Evolutionary conservation across 306 rosid species (phyloP), one percentile per base, ranked within the genome.

Genomic region (Comarum palustre): DNA sequence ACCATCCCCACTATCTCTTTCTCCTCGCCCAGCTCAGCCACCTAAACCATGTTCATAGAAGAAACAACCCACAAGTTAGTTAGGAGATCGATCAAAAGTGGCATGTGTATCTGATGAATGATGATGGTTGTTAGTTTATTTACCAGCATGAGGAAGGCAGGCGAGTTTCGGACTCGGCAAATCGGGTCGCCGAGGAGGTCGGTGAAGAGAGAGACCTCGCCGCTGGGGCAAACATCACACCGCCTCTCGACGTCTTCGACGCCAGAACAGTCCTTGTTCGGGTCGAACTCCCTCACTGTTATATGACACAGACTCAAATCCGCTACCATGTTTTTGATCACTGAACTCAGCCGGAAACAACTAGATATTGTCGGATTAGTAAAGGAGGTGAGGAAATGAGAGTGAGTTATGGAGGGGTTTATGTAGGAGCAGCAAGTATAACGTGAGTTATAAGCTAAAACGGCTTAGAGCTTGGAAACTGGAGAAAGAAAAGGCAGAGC

Each of bases 111-210:
- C n/a, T n/a, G 8, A 42, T 50, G 42, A 39, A 2, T 25, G 63
- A 25, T 3, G 10, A 27, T 20, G 39, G 4, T 15, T 11, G 5
- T 25, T 59, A 14, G 5, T 25, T 58, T 13, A 39, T 24, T 29
- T 87, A 93, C 98, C 92, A 94, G 93, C 99, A 94, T 91, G 79
- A 77, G 90, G 61, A 80, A 94, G 51, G 96, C 87, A 50, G 99
- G 99, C 9, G 99, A 91, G 84, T 94, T 81, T 62, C 99, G 99
- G 84, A 94, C 96, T 81, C 99, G 78, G 89, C 95, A 94, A 78
- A 94, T 89, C 10, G 99, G 99, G 82, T 94, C 99, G 50, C 99
- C 93, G 22, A 84, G 81, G 75, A 89, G 85, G 88, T 94, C 95
- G 31, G 97, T 94, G 77, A 88, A 91, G 64, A 94, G 84, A 25